These are phyloP conservation scores for Syncephalastrum racemosum DNA, from an alignment of 371 early-diverging fungal genomes.

Conservation along the genomic window DNA sequence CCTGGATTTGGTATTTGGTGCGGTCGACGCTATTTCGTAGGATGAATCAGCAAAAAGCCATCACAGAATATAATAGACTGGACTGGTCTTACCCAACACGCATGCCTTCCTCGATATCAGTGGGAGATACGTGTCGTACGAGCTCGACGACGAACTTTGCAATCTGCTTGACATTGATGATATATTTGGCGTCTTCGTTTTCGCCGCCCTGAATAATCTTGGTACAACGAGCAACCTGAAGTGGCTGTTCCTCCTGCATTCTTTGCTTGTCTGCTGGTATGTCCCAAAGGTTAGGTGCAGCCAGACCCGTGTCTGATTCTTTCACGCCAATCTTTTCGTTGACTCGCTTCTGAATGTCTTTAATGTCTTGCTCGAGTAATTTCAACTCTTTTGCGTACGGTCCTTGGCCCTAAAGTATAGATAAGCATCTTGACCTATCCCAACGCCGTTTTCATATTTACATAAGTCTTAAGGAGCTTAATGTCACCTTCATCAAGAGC, in stretches of 20 bases:
- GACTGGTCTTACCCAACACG: constrained; percentile 85
- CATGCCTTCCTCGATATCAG: constrained; percentile 99
- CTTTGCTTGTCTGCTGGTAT: constrained; percentile 97
- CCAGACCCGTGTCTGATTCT: constrained; percentile 99
- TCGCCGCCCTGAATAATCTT: constrained; percentile 89
- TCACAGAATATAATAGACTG: not conserved
- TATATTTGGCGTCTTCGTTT: constrained; percentile 89
- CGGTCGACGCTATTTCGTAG: constrained; percentile 86
- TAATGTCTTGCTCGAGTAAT: constrained; percentile 88
- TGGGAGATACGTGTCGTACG: constrained; percentile 95
- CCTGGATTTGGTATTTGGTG: constrained; percentile 97
- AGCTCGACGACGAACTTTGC: constrained; percentile 99
- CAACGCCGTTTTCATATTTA: constrained; percentile 31
- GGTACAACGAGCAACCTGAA: constrained; percentile 98
- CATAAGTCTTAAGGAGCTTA: constrained; percentile 91
- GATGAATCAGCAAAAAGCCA: not conserved
- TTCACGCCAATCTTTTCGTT: constrained; percentile 98
- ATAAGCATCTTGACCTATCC: not conserved
- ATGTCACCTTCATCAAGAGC: constrained; percentile 98
- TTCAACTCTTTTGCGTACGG: constrained; percentile 94
- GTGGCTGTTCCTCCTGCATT: constrained; percentile 95
- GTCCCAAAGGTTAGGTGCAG: constrained; percentile 99
- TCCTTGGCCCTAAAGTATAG: constrained; percentile 83
- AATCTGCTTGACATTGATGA: constrained; percentile 99
- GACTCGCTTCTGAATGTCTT: constrained; percentile 94